Percentiles rank a stretch among this genome's conserved stretches.
Evolutionary conservation across 2,329 filamentous ascomycete genomes (phyloP).

Genomic region (Stagonosporopsis cucurbitacearum): DNA sequence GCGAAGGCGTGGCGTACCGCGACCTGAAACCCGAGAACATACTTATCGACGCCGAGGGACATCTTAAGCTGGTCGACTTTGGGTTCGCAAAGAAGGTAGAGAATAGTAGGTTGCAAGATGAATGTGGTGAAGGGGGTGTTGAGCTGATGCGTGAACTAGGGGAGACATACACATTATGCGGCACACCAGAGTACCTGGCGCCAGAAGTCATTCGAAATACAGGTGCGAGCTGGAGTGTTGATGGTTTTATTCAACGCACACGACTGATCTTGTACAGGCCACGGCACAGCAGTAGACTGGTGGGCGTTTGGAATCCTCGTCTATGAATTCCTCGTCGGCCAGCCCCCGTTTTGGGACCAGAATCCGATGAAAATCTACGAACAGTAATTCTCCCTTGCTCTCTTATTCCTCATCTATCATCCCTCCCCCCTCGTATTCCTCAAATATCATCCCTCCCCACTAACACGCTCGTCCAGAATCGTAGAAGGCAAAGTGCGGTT

Average conservation of each 20-base stretch:
- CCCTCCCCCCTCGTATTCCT: no score
- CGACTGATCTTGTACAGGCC: conserved; percentile 50
- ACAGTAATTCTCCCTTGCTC: conserved; percentile 49
- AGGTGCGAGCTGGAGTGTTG: conserved; percentile 51
- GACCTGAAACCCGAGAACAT: conserved; percentile 86
- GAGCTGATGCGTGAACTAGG: conserved; percentile 47
- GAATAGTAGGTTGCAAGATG: conserved; percentile 52
- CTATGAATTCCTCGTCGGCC: conserved; percentile 84
- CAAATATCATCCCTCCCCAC: no score
- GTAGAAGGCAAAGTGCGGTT: conserved; percentile 79
- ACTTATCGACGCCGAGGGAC: conserved; percentile 76
- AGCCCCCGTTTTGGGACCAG: conserved; percentile 86
- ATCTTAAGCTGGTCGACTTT: conserved; percentile 85
- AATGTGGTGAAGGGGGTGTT: background rate
- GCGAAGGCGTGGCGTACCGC: conserved; percentile 79
- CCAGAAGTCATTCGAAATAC: conserved; percentile 86
- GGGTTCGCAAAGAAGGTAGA: conserved; percentile 83
- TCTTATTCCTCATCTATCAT: background rate
- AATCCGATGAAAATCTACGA: conserved; percentile 89
- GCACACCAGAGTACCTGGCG: conserved; percentile 83
- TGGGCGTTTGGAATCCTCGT: conserved; percentile 85
- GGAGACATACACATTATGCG: conserved; percentile 84
- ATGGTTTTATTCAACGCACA: no score
- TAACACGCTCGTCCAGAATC: conserved; percentile 60
- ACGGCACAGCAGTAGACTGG: conserved; percentile 80